These are phyloP conservation scores for Coemansia sp. DNA, from an alignment of 192 early-diverging fungal genomes.

Conservation along the genomic window DNA sequence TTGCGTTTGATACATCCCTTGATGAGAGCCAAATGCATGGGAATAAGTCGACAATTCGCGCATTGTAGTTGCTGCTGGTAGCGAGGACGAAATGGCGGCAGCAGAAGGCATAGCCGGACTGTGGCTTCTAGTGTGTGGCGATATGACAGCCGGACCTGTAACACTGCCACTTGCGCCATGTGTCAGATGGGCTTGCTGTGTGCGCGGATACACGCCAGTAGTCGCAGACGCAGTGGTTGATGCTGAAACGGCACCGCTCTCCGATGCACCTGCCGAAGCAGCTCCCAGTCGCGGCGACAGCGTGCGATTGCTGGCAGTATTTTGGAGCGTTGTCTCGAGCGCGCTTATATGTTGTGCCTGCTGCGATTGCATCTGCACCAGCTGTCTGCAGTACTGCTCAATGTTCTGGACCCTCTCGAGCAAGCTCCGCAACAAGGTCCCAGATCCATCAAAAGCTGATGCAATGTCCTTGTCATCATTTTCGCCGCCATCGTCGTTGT, in stretches of 20 bases:
- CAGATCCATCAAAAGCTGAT: not conserved
- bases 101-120: not conserved
- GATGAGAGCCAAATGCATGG: not conserved
- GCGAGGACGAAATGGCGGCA: not conserved
- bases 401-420: constrained; percentile 20
- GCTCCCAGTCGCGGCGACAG: not conserved
- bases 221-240: not conserved
- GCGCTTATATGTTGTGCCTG: constrained; percentile 27
- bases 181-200: not conserved
- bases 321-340: constrained; percentile 22
- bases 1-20: constrained; percentile 1
- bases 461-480: constrained; percentile 11
- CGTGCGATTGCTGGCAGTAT: not conserved
- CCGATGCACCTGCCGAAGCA: not conserved
- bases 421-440: not conserved
- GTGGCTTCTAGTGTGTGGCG: not conserved
- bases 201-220: not conserved
- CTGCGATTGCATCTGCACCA: constrained; percentile 30
- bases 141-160: not conserved
- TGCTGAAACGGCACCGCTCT: constrained; percentile 1
- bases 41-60: not conserved
- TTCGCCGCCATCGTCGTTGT: not conserved
- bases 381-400: constrained; percentile 29
- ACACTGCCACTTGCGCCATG: not conserved
- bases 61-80: not conserved